Evolutionary conservation across 176 grass and related monocot species (phyloP), one percentile per base, ranked within the genome.

Genomic region (Miscanthus lutarioriparius): DNA sequence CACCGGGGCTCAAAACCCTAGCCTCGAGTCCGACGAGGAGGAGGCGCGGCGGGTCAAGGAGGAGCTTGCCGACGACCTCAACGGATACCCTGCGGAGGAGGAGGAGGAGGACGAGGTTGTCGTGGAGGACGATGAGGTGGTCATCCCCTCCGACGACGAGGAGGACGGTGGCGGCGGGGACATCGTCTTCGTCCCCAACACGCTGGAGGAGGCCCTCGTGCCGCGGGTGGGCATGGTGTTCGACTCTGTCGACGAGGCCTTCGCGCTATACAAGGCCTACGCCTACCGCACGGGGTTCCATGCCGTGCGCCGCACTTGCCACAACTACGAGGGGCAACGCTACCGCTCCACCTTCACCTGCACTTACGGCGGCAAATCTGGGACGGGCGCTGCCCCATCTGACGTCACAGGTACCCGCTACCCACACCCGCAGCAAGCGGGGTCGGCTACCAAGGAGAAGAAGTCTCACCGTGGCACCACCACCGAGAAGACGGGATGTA

Each of bases 291-390:
- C 80, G 4, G 91, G 94, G 0, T 97, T 94, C 63, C 86, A 89
- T 6, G 91, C 88, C 10, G 90, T 91, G 27, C 88, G 90, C 76
- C 88, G 94, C 30, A 94, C 91, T 40, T 93, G 91, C 79, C 94
- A 94, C 86, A 94, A 92, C 72, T 91, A 90, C 6, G 94, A 94
- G 45, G 94, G 94, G 23, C 84, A 86, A 37, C 91, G 90, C 39
- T 94, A 94, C 87, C 89, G 94, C 78, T 92, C 94, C 43, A 97
- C 91, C 14, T 97, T 97, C 79, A 83, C 86, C 73, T 97, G 94
- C 56, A 88, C 77, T 56, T 87, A 92, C 1, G 89, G 85, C 1
- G 91, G 94, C 19, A 97, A 88, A 86, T 67, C 94, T 32, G 74
- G 85, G 30, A n/a, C 54, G 3, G 85, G 33, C 0, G 25, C 48